These are phyloP conservation scores for Apiospora marii DNA, from an alignment of 2,329 filamentous ascomycete genomes.

Conservation along the genomic window DNA sequence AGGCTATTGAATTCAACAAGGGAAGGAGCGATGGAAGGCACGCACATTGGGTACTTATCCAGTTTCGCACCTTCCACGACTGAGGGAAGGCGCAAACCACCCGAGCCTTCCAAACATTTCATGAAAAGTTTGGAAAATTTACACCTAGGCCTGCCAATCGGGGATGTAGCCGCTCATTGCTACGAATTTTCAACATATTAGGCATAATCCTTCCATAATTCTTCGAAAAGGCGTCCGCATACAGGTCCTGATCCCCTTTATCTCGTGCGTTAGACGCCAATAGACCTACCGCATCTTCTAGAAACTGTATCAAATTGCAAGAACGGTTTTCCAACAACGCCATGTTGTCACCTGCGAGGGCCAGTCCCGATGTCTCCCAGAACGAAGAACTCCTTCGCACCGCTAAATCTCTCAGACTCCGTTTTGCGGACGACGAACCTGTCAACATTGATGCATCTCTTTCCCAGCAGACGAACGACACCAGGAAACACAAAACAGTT, in stretches of 20 bases:
- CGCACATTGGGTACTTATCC: background rate
- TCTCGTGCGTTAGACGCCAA: background rate
- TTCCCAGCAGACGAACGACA: constrained; percentile 25
- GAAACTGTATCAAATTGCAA: background rate
- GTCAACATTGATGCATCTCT: constrained; percentile 24
- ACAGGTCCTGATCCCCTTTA: background rate
- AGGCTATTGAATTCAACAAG: background rate
- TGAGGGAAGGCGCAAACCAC: background rate
- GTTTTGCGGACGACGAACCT: constrained; percentile 30
- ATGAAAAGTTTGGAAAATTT: background rate
- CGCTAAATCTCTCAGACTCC: constrained; percentile 30
- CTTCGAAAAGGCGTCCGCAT: background rate
- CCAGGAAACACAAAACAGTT: constrained; percentile 31
- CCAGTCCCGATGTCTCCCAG: background rate
- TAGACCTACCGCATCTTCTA: background rate
- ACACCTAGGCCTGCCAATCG: background rate
- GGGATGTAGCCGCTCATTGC: background rate
- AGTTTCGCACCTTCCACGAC: background rate
- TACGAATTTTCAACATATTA: background rate
- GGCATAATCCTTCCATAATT: background rate
- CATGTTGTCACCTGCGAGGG: constrained; percentile 14
- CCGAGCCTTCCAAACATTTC: background rate
- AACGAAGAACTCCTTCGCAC: constrained; percentile 17
- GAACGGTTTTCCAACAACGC: background rate
- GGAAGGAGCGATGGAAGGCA: background rate